phyloP scores from a whole-genome alignment of 257 asterid genomes.

The Prunella vulgaris region DNA sequence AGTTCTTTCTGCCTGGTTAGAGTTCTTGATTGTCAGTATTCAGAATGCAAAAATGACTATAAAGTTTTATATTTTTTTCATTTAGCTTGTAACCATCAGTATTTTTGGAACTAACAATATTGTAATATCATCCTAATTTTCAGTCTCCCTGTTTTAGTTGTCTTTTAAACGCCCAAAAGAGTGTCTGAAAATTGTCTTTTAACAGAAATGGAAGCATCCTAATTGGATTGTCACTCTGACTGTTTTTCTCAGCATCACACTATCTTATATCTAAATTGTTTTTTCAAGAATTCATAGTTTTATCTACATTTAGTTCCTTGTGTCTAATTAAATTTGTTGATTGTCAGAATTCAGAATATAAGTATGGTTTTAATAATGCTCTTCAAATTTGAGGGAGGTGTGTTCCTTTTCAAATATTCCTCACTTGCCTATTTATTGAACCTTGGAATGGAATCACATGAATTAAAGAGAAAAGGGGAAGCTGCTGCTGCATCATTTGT shows the following conservation, averaged over 20 bases:
- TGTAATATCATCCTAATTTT: not conserved
- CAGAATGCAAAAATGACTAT: slow-evolving; percentile 23
- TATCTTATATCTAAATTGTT: not conserved
- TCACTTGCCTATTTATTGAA: slow-evolving; percentile 34
- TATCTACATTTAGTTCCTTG: not conserved
- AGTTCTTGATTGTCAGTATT: slow-evolving; percentile 14
- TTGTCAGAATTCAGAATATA: not conserved
- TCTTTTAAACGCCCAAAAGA: not conserved
- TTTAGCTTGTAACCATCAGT: slow-evolving; percentile 21
- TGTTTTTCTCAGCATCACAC: not conserved
- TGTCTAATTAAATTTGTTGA: not conserved
- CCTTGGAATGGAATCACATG: slow-evolving; percentile 38
- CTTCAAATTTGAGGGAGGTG: too few species aligned
- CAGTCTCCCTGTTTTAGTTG: not conserved
- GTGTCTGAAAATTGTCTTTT: not conserved
- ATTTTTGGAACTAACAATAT: slow-evolving; percentile 10
- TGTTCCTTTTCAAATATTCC: slow-evolving; percentile 33
- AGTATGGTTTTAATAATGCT: not conserved
- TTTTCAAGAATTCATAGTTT: not conserved
- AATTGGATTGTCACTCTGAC: not conserved
- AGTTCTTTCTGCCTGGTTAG: slow-evolving; percentile 23
- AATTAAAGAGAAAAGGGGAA: slow-evolving; percentile 16
- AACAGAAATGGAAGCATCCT: not conserved
- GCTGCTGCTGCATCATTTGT: slow-evolving; percentile 13
- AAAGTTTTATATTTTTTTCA: not conserved